Evolutionary conservation across 331 rosid species (phyloP), one percentile per base, ranked within the genome.

Genomic region (Rhamnella rubrinervis): DNA sequence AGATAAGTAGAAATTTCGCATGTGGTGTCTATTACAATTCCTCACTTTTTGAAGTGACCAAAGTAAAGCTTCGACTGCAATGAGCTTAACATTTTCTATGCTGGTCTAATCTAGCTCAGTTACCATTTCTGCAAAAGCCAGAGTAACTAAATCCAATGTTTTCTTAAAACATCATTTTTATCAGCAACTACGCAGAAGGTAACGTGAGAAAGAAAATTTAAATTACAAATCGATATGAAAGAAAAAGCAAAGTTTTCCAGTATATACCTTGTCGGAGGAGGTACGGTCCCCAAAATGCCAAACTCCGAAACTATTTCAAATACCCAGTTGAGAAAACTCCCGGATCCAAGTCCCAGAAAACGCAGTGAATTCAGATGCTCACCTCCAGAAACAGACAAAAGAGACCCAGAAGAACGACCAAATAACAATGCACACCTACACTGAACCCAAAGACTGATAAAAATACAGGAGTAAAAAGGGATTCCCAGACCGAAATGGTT

Each of bases 381-480:
- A 67, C 67, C 55, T 72, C 31, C 58, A 68, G 47, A 71, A 65
- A 61, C 77, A 40, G 74, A 79, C 73, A 64, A 57, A 75, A 73
- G 74, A 71, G 74, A 74, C 81, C 76, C 81, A 75, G 81, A 82
- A 75, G 49, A 79, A 80, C 72, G 72, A 72, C 75, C 64, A 65
- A 52, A 50, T 47, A 67, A 79, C 81, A 83, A 85, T 77, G 91
- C 75, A 37, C 78, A 75, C 66, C 77, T 20, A 70, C 84, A 84
- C 81, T 61, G 74, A 77, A 92, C 89, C 88, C 88, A 71, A 84
- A 77, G 84, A 82, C 92, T 85, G 93, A 93, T 92, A 88, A 40
- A 67, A 57, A 68, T 57, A 82, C 69, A 46, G 86, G 73, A 75
- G 83, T 68, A 28, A 57, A 16, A 68, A 16, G 31, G 77, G 82